phyloP scores from a whole-genome alignment of 164 flowering plant genomes.

The Umbellularia californica region DNA sequence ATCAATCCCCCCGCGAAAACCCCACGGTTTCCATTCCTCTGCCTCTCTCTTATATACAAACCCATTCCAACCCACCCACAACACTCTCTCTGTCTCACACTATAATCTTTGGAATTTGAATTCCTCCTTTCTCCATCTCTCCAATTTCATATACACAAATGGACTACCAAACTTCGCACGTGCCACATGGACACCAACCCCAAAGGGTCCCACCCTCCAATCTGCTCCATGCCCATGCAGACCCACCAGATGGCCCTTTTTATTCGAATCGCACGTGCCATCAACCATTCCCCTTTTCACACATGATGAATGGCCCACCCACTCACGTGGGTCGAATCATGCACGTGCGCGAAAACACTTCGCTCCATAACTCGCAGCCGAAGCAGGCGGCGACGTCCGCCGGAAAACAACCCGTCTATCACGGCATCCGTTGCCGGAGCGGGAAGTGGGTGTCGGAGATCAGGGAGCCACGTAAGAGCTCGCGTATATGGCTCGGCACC shows the following conservation, averaged over 20 bases:
- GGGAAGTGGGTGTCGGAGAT: conserved; percentile 94
- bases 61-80: not conserved
- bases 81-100: not conserved
- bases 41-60: conserved; percentile 1
- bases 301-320: conserved; percentile 7
- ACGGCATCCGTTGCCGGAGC: conserved; percentile 60
- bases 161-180: not conserved
- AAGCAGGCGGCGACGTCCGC: not conserved
- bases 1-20: conserved; percentile 29
- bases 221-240: no score
- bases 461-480: conserved; percentile 72
- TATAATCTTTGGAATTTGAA: no score
- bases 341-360: conserved; percentile 7
- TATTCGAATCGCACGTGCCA: conserved; percentile 9
- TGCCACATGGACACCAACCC: not conserved
- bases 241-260: conserved; percentile 12
- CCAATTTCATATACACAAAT: not conserved
- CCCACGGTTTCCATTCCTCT: conserved; percentile 30
- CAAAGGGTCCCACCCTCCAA: not conserved
- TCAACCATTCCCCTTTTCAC: no score
- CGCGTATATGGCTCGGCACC: conserved; percentile 88
- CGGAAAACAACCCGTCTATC: conserved; percentile 41
- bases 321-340: not conserved
- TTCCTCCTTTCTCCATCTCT: not conserved
- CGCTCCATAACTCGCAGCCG: conserved; percentile 11